Evolutionary conservation across 257 asterid genomes (phyloP), one percentile per base, ranked within the genome.

Genomic region (Nicotiana obtusifolia): DNA sequence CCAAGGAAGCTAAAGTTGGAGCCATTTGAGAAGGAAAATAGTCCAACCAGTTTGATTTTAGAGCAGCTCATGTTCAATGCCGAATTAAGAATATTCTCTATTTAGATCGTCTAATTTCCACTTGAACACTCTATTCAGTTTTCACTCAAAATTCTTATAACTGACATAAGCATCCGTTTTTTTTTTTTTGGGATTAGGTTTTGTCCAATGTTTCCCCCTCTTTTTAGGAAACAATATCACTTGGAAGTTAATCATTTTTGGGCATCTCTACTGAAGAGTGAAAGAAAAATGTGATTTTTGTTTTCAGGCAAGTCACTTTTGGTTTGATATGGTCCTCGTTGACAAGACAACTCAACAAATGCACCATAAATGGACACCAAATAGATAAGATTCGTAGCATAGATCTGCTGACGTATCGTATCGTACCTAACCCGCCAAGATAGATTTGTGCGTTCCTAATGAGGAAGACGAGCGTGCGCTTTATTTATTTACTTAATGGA

Each of bases 391-490:
- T 62, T 61, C n/a, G 15, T 6, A 44, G 20, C 20, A 81, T n/a
- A 26, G 28, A 81, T 76, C 56, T 75, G 60, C 54, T 64, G 67
- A 62, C 33, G 75, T 33, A 41, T 57, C 77, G 53, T 65, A 81
- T 81, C 83, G 17, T 47, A 81, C 83, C 87, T 41, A 81, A 30
- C 80, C 66, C 37, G 30, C 77, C 5, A 66, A 35, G 13, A 15
- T 8, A 66, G 87, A 84, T 77, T 77, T 37, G 84, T 84, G 67
- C 64, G 83, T 9, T 52, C 82, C 87, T 81, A 41, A 44, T 71
- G 78, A 35, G 22, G 60, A 14, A 71, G 44, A 75, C 41, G 7
- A 57, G 26, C 0, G 41, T 16, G 37, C 80, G 8, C 49, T 19
- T 26, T 37, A 26, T 80, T 49, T 19, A 31, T 60, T 60, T 20